Evolutionary conservation across 1,284 basidiomycete genomes (phyloP), one percentile per base, ranked within the genome.

Genomic region (Puccinia triticina): DNA sequence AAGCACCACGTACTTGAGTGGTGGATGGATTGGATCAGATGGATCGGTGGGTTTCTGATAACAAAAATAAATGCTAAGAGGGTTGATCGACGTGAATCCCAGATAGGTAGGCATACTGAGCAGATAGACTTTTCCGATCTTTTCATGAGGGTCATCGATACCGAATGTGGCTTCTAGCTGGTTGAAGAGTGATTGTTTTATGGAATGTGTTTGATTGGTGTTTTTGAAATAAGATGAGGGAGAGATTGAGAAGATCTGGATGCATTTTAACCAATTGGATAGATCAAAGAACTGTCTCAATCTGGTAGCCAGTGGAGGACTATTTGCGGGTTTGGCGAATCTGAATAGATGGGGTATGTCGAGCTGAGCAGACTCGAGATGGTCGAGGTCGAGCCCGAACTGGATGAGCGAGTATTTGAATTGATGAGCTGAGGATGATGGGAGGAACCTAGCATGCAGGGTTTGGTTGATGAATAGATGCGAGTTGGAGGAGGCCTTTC

Each of bases 21-120:
- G 78, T 53, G 59, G 59, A 78, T 78, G 74, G 57, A 40, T 76
- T 8, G 74, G 57, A 59, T 87, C 85, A 84, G 29, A 21, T n/a
- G 59, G n/a, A 26, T 48, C 43, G 34, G 43, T 29, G 23, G 66
- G 40, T 75, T 73, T 46, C 21, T 66, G 34, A 69, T 93, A 93
- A 85, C 91, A 90, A 84, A 91, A 93, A 86, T 93, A 93, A 32
- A 92, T 90, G 0, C 91, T 91, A 75, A 94, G 87, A 0, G 93
- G 93, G 83, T 93, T 93, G 84, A 93, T 92, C 0, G 92, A 92
- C 84, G 92, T 91, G 79, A 90, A 90, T 0, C 92, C 92, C 40
- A 92, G 83, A 76, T 91, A 90, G 73, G 89, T 90, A 0, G 92
- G 93, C 91, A 93, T 93, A 1, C 92, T 92, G 87, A 92, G 88